Evolutionary conservation across 345 rosid species (phyloP), one percentile per base, ranked within the genome.

Genomic region (Melastoma malabathricum): DNA sequence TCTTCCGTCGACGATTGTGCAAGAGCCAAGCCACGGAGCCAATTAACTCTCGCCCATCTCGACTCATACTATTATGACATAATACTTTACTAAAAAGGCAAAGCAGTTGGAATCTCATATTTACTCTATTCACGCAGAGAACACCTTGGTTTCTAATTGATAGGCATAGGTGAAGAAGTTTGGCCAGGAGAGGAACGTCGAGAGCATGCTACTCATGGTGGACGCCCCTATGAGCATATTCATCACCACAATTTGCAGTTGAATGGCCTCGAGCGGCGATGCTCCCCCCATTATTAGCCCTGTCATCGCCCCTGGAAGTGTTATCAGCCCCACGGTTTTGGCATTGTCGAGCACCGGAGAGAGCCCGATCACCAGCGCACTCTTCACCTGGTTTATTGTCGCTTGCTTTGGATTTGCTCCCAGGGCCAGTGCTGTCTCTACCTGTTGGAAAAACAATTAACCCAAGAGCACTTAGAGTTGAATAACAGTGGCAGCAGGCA

Each of bases 261-360:
- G 97, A 57, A 89, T 85, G 7, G 95, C 95, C 57, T 85, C 93
- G 10, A 81, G 59, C 1, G 95, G 93, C 2, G 95, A 83, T 5
- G 97, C 86, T 46, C 97, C 97, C 4, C 95, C 97, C 97, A 89
- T 85, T 54, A 89, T 89, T 57, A 89, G 76, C 18, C 93, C 86
- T 1, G 95, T 89, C 95, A 85, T 89, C 0, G 97, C 93, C 0
- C 95, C 93, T 0, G 97, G 97, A 39, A 85, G 68, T 0, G 95
- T 79, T 15, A 85, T 85, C 43, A 89, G 74, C 14, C 95, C 95
- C 6, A 89, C 97, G 0, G 95, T 85, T 68, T 89, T 89, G 1
- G 93, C 89, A 62, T 73, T 85, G 79, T 85, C 97, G 23, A 89
- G 44, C 3, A 85, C 87, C 0, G 95, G 93, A 15, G 97, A 85